A percentile compares a stretch with the other conserved stretches of the same genome.
These are phyloP conservation scores for Osmanthus fragrans DNA, from an alignment of 257 asterid species.

Conservation along the genomic window DNA sequence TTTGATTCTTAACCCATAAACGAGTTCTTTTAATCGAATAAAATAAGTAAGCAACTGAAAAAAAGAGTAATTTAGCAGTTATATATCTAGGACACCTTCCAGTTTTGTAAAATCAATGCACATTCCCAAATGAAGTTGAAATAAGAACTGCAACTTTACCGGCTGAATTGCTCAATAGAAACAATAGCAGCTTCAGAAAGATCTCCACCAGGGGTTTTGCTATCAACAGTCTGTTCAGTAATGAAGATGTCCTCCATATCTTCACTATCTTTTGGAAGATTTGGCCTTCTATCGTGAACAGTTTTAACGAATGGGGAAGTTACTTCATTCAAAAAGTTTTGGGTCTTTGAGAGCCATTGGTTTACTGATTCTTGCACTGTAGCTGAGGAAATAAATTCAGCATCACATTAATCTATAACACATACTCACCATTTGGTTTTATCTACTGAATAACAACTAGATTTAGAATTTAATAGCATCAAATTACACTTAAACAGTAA, in stretches of 20 bases:
- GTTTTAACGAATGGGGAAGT: slow-evolving; percentile 77
- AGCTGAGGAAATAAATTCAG: slow-evolving; percentile 43
- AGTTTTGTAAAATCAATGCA: not conserved
- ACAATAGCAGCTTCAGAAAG: slow-evolving; percentile 83
- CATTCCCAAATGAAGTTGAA: not conserved
- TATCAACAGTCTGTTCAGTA: slow-evolving; percentile 72
- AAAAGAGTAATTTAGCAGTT: not conserved
- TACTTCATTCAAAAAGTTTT: slow-evolving; percentile 66
- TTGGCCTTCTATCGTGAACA: slow-evolving; percentile 55
- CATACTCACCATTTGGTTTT: not conserved
- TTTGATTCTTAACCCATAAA: not conserved
- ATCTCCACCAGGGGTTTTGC: slow-evolving; percentile 66
- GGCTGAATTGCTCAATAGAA: slow-evolving; percentile 96
- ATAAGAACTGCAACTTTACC: slow-evolving; percentile 43
- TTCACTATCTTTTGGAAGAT: slow-evolving; percentile 38
- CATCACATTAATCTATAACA: not conserved
- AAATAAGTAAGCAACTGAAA: slow-evolving; percentile 2
- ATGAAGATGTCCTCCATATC: slow-evolving; percentile 64
- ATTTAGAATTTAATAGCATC: not conserved
- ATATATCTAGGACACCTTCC: not conserved
- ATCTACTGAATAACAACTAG: not conserved
- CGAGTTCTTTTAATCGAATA: not conserved
- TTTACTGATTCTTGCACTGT: slow-evolving; percentile 74
- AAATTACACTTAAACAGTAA: not conserved
- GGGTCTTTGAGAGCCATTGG: slow-evolving; percentile 84